Evolutionary conservation across 805 yeast species (phyloP).

Genomic region (Allodekkera sacchari): DNA sequence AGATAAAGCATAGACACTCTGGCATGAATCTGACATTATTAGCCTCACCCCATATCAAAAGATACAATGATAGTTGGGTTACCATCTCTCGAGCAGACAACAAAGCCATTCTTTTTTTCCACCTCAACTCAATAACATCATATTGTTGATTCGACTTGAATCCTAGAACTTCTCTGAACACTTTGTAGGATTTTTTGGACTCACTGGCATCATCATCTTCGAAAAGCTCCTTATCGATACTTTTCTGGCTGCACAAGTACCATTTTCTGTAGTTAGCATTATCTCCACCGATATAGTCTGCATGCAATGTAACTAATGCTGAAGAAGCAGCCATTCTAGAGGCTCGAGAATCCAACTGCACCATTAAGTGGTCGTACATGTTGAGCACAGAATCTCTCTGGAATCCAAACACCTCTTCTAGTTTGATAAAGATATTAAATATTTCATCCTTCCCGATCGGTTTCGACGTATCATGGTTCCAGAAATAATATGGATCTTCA

Average conservation of each 20-base stretch:
- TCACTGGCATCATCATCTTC: constrained; percentile 55
- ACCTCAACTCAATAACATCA: constrained; percentile 76
- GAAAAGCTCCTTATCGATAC: constrained; percentile 55
- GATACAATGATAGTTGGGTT: constrained; percentile 54
- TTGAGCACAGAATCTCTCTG: constrained; percentile 72
- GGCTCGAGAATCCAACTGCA: constrained; percentile 78
- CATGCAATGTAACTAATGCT: constrained; percentile 73
- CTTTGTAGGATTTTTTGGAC: constrained; percentile 53
- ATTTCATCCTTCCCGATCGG: constrained; percentile 68
- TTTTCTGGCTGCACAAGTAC: constrained; percentile 83
- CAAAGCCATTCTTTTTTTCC: constrained; percentile 59
- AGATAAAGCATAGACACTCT: constrained; percentile 45
- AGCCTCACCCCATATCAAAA: constrained; percentile 72
- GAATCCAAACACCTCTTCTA: constrained; percentile 70
- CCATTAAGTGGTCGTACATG: constrained; percentile 75
- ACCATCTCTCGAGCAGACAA: constrained; percentile 50
- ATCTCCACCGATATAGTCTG: constrained; percentile 89
- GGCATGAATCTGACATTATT: constrained; percentile 52
- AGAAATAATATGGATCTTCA: constrained; percentile 43
- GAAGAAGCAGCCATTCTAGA: constrained; percentile 63
- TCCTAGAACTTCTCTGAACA: constrained; percentile 25
- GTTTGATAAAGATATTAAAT: constrained; percentile 45
- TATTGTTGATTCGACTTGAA: constrained; percentile 25
- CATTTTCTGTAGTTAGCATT: constrained; percentile 82
- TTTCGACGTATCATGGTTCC: constrained; percentile 53